Percentiles rank a stretch among this genome's conserved stretches.
phyloP scores from a whole-genome alignment of 2,329 filamentous ascomycete genomes.

The Fusarium graminum region DNA sequence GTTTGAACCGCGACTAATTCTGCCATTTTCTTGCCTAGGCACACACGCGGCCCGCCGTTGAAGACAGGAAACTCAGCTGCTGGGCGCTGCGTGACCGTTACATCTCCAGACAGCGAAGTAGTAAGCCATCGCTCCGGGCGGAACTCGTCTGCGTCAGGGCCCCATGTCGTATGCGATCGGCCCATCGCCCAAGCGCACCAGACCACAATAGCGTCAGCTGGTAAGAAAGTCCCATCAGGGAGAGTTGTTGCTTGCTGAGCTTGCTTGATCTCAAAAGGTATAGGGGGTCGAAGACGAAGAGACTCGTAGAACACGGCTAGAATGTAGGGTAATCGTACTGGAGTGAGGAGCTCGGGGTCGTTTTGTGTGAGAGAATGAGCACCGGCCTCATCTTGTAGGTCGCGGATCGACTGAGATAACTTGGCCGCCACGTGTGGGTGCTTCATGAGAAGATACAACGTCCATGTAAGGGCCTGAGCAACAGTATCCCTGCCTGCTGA shows the following conservation, averaged over 20 bases:
- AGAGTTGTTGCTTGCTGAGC: constrained; percentile 64
- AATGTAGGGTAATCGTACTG: constrained; percentile 65
- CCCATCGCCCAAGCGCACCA: constrained; percentile 77
- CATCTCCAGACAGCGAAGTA: constrained; percentile 49
- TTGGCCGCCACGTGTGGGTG: constrained; percentile 58
- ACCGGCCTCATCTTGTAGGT: constrained; percentile 16
- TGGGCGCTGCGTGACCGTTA: constrained; percentile 57
- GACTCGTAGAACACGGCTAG: constrained; percentile 73
- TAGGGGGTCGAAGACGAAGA: constrained; percentile 72
- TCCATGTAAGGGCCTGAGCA: constrained; percentile 74
- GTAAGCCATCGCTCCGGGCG: constrained; percentile 69
- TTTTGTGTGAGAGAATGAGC: not conserved
- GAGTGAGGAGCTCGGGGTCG: constrained; percentile 54
- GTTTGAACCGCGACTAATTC: constrained; percentile 70
- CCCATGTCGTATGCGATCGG: constrained; percentile 68
- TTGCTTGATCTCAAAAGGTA: constrained; percentile 76
- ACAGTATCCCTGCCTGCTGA: constrained; percentile 75
- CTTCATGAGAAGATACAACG: constrained; percentile 70
- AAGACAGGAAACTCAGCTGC: constrained; percentile 73
- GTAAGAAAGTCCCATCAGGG: constrained; percentile 71
- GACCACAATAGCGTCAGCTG: constrained; percentile 65
- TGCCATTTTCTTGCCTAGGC: constrained; percentile 74
- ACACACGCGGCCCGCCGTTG: constrained; percentile 72
- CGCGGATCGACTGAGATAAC: constrained; percentile 60
- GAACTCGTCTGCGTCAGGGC: constrained; percentile 67